phyloP scores from a whole-genome alignment of 345 rosid genomes.

The Brassica nigra region DNA sequence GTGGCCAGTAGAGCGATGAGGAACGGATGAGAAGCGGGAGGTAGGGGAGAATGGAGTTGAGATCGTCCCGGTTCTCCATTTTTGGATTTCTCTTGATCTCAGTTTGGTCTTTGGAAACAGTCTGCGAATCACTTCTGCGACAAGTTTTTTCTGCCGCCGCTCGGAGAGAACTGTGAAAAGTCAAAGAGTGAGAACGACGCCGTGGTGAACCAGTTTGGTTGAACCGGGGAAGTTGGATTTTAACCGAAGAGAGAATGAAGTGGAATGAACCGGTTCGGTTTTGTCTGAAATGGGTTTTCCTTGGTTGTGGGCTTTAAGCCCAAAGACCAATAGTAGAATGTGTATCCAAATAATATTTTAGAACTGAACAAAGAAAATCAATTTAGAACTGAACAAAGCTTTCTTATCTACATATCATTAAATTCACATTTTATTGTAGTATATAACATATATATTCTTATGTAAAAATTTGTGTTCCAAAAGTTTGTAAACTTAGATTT shows the following conservation, averaged over 20 bases:
- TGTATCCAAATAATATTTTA: background rate
- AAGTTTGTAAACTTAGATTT: background rate
- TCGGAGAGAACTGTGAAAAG: background rate
- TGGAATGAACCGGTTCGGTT: background rate
- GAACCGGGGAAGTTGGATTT: background rate
- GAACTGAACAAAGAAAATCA: background rate
- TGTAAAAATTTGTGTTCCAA: background rate
- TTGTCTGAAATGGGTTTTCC: background rate
- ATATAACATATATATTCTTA: no score
- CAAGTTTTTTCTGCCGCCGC: constrained; percentile 19
- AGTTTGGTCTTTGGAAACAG: constrained; percentile 8
- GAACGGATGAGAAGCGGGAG: constrained; percentile 59
- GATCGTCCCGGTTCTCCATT: constrained; percentile 64
- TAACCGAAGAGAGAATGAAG: background rate
- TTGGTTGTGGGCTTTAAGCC: background rate
- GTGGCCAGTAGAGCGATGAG: constrained; percentile 64
- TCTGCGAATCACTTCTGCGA: constrained; percentile 19
- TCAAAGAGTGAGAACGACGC: background rate
- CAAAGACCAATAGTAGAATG: background rate
- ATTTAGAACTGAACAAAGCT: background rate
- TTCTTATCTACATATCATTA: no score
- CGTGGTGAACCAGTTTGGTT: background rate
- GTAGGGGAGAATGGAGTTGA: constrained; percentile 54
- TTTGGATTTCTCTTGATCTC: background rate
- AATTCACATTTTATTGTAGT: background rate